phyloP scores from a whole-genome alignment of 257 asterid genomes.

The Marsdenia floribunda region DNA sequence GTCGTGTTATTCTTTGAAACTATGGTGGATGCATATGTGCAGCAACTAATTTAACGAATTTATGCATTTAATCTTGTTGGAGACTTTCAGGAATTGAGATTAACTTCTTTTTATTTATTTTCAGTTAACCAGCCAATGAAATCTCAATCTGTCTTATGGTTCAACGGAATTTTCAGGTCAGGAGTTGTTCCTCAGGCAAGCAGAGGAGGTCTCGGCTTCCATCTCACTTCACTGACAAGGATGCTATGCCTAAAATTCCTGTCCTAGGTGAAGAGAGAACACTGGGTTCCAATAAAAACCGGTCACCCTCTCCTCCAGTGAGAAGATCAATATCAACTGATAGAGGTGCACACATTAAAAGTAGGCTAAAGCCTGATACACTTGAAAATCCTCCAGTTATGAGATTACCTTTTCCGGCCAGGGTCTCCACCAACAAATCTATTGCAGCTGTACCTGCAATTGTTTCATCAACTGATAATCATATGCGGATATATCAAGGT shows the following conservation, averaged over 20 bases:
- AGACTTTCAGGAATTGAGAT: background rate
- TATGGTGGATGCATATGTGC: background rate
- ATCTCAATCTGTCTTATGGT: constrained; percentile 2
- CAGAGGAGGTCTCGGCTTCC: constrained; percentile 65
- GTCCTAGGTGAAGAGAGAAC: constrained; percentile 48
- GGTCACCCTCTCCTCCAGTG: constrained; percentile 79
- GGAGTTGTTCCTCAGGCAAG: constrained; percentile 71
- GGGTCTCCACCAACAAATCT: constrained; percentile 49
- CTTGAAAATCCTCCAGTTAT: constrained; percentile 49
- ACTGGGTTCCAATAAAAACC: constrained; percentile 30
- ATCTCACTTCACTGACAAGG: constrained; percentile 75
- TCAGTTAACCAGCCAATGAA: background rate
- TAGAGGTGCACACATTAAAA: constrained; percentile 46
- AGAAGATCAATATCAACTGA: constrained; percentile 86
- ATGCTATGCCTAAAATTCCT: constrained; percentile 43
- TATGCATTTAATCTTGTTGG: background rate
- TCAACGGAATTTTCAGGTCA: constrained; percentile 42
- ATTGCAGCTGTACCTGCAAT: constrained; percentile 34
- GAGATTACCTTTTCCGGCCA: constrained; percentile 63
- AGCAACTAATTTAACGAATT: background rate
- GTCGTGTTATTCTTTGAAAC: background rate
- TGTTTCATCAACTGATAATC: constrained; percentile 29
- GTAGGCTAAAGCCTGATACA: constrained; percentile 44
- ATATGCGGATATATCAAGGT: constrained; percentile 22
- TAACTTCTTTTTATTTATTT: background rate